Evolutionary conservation across 116 monocot genomes (phyloP).

Genomic region (Thalassia testudinum): DNA sequence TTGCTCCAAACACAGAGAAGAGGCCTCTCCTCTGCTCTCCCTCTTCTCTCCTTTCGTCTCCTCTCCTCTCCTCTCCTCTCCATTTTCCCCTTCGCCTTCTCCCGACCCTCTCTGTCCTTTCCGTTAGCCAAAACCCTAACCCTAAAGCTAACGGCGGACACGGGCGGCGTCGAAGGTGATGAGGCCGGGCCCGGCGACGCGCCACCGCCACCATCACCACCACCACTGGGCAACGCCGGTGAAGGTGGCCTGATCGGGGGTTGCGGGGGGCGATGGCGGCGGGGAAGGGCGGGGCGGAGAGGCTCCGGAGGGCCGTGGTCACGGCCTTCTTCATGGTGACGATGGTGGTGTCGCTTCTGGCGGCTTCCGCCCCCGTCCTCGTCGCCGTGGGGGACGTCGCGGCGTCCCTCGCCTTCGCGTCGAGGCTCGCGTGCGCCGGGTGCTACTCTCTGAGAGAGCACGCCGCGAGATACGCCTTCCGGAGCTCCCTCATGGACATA

Average conservation of each 20-base stretch:
- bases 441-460: slow-evolving; percentile 46
- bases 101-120: no score
- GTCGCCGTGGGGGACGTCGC: slow-evolving; percentile 63
- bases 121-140: no score
- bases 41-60: no score
- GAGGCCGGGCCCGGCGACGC: no score
- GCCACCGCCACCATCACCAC: no score
- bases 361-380: slow-evolving; percentile 64
- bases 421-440: slow-evolving; percentile 41
- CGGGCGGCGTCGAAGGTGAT: no score
- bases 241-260: not conserved
- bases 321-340: slow-evolving; percentile 73
- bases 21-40: no score
- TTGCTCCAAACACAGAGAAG: no score
- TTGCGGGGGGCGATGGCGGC: slow-evolving; percentile 5
- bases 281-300: slow-evolving; percentile 57
- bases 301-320: slow-evolving; percentile 31
- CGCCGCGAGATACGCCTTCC: slow-evolving; percentile 38
- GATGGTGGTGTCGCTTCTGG: slow-evolving; percentile 69
- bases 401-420: slow-evolving; percentile 40
- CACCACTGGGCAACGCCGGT: no score
- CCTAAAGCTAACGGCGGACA: no score
- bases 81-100: no score
- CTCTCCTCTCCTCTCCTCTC: no score
- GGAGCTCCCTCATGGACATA: slow-evolving; percentile 65